Evolutionary conservation across 176 grass and related monocot species (phyloP), one percentile per base, ranked within the genome.

Genomic region (Hsuehochloa calcarea): DNA sequence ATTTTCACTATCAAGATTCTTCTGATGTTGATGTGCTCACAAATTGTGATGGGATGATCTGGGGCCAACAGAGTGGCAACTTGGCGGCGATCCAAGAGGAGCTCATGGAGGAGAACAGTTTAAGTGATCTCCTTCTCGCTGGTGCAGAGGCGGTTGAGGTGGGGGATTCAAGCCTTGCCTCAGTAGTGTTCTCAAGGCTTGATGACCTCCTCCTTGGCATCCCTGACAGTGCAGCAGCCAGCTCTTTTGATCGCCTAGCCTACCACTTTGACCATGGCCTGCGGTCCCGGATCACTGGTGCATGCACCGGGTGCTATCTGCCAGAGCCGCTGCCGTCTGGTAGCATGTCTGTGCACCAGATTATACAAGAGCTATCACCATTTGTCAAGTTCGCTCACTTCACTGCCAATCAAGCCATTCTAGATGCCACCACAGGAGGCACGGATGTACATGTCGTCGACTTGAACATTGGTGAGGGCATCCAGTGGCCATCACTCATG

Each of bases 401-500:
- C 88, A 88, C 88, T 1, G 72, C 85, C 66, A 93, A 90, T 77
- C 91, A 93, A 26, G 91, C 88, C 58, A 93, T 93, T 13, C 78
- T 93, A 66, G 88, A 93, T 4, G 85, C 77, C 56, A 85, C 77
- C 72, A 25, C 55, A 3, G 60, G 52, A 0, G 65, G 75, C 41
- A 4, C 8, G 22, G 50, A 85, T 60, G 73, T 90, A 1, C 88
- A 90, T 64, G 77, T 93, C 26, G 1, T 93, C 4, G 91, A 93
- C 72, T 47, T 93, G 65, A 89, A 88, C 73, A 45, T 90, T 0
- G 74, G 82, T 0, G 85, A 93, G 17, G 91, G 91, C 22, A 19
- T 93, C 50, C 91, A 93, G 74, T 93, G 91, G 91, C 31, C 91
- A 4, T 87, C 91, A 1, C 46, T 93, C 70, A 92, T 92, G 87